Base-by-base conservation (phyloP, 2,329 filamentous ascomycete species). In the Fusarium pseudograminearum region DNA sequence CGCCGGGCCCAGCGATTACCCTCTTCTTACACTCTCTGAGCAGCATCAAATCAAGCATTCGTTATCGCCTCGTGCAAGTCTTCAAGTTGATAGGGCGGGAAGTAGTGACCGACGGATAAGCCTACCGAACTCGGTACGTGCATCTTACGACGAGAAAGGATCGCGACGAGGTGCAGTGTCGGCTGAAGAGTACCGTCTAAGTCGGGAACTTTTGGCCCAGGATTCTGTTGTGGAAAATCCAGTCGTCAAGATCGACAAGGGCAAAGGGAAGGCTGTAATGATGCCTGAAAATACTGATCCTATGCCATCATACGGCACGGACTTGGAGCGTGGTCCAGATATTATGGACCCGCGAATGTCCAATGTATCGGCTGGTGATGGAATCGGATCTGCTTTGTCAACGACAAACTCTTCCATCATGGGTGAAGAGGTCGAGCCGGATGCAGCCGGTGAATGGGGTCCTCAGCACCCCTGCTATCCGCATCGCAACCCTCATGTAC, bases 391-490 rank as follows among this genome's bases (percentile, higher is more conserved):
- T 1, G 83, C 83, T 58, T 78, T 87, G 22, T 88, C 86, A 0
- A 88, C 86, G 10, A 84, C 83, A 51, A 80, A 88, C 74, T 89
- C 86, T 14, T 89, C 87, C 26, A 89, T 89, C 40, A 85, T 89
- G 83, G 87, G 87, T 38, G 87, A 89, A 33, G 87, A 90, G 48
- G 85, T 91, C 34, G 87, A 90, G 51, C 85, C 87, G 24, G 90
- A 89, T 30, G 85, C 90, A 55, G 91, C 92, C 67, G 89, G 93
- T 53, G 89, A 93, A 79, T 99, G 96, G 96, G 95, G 96, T 0
- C 94, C 94, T 16, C 89, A 91, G 41, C 96, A 99, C 78, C 95
- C 96, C 7, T 99, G 96, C 79, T 98, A 91, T 77, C 96, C 96
- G 50, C 96, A 98, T 76, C 83, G 93, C 40, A 98, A 98, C 76